Evolutionary conservation across 148 eudicot species (phyloP), one percentile per base, ranked within the genome.

Genomic region (Fagopyrum homotropicum): DNA sequence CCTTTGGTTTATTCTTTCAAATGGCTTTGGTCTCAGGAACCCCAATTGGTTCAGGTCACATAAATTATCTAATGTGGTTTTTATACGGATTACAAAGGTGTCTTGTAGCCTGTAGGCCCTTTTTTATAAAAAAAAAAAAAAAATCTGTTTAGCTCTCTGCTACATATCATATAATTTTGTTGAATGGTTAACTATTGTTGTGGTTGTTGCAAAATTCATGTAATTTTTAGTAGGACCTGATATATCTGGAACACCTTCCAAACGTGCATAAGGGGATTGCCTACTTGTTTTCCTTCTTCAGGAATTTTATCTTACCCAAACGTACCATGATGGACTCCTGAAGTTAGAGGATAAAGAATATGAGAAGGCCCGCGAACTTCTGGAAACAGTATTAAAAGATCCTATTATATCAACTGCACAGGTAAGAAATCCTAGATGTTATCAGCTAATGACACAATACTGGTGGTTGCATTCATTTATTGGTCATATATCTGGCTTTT

Each of bases 291-390:
- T 73, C 69, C 71, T 52, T 12, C 71, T 81, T 17, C 81, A 95
- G 98, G 98, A 95, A 82, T 95, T 95, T 81, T 96, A 90, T 81
- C 86, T 95, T 52, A 90, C 97, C n/a, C 96, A 95, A 88, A 85
- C 82, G 64, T 95, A 95, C 81, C 98, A 95, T 66, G 97, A 95
- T 77, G 98, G 98, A 73, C 97, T 95, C 73, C 75, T 81, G 79
- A 92, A 88, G 78, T 82, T 95, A 82, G 89, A 95, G 82, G 83
- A 89, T 66, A 91, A 88, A 81, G 96, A 95, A 69, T 92, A 92
- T 70, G 93, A 84, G 29, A 89, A 92, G 79, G 96, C 98, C 78
- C 90, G 90, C 3, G 87, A 89, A 78, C 93, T 90, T 55, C 81
- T 95, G 74, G 97, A 95, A 85, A 82, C 85, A 72, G 96, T 95